Conservation (phyloP, 2,329 filamentous ascomycete species). For the Aspergillus ustus region DNA sequence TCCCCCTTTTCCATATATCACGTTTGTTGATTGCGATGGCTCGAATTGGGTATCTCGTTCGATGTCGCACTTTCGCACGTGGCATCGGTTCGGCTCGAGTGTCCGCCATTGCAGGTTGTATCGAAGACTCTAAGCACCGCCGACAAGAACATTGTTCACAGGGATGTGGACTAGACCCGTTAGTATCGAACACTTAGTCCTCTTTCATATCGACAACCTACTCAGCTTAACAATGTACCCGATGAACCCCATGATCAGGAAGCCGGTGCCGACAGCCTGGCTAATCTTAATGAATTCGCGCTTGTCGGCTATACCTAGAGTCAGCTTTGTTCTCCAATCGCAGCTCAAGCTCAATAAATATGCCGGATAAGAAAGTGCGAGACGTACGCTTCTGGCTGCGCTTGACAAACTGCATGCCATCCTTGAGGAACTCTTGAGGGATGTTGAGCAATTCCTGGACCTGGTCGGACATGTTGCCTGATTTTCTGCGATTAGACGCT, state of each 20-base stretch:
- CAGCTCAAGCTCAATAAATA: background rate
- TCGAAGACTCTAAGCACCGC: conserved; percentile 44
- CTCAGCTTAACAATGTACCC: conserved; percentile 66
- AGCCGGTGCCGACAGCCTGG: conserved; percentile 64
- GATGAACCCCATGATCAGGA: conserved; percentile 62
- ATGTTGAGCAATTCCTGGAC: conserved; percentile 30
- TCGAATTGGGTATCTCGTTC: background rate
- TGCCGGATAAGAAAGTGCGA: background rate
- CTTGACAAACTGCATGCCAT: conserved; percentile 29
- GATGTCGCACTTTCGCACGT: background rate
- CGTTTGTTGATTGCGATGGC: background rate
- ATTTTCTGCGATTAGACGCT: background rate
- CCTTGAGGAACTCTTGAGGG: conserved; percentile 29
- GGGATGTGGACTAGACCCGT: conserved; percentile 52
- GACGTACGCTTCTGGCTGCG: conserved; percentile 31
- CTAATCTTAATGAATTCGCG: conserved; percentile 66
- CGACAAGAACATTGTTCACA: conserved; percentile 56
- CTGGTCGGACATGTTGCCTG: conserved; percentile 28
- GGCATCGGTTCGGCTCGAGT: background rate
- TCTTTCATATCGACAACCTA: conserved; percentile 37
- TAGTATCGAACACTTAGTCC: conserved; percentile 15
- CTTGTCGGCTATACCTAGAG: conserved; percentile 53
- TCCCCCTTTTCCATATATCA: background rate
- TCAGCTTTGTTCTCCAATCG: background rate
- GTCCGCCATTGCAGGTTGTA: background rate